Conservation (phyloP, 331 rosid species). For the Pyracantha coccinea region DNA sequence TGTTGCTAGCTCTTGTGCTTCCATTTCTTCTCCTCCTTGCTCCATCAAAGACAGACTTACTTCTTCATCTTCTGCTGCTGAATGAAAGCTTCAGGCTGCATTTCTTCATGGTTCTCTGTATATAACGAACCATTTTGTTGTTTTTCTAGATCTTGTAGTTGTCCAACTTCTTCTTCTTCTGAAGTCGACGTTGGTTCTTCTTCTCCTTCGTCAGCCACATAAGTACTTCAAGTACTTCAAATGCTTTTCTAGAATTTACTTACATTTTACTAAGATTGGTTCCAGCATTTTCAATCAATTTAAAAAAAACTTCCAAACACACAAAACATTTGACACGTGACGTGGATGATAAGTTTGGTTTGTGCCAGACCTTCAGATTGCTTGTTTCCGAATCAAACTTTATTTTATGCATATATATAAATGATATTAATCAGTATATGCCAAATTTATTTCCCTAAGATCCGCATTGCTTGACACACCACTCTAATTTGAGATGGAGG, state of each 20-base stretch:
- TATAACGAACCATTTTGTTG: constrained; percentile 1
- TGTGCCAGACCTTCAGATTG: neutral
- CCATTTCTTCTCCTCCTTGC: constrained; percentile 16
- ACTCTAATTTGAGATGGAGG: neutral
- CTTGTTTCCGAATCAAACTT: neutral
- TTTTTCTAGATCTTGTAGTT: constrained; percentile 5
- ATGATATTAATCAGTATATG: neutral
- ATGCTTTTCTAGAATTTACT: too few relatives aligned
- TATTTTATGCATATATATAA: neutral
- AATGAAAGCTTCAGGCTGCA: neutral
- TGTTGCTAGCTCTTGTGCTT: neutral
- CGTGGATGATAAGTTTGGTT: too few relatives aligned
- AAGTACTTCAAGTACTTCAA: neutral
- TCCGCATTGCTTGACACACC: neutral
- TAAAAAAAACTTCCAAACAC: too few relatives aligned
- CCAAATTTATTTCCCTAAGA: neutral
- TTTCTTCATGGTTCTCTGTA: neutral
- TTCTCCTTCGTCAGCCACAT: neutral
- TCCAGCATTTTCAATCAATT: too few relatives aligned
- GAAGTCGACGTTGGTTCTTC: constrained; percentile 4
- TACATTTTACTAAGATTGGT: too few relatives aligned
- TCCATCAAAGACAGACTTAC: neutral
- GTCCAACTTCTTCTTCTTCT: constrained; percentile 13
- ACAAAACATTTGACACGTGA: too few relatives aligned
- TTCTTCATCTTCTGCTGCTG: constrained; percentile 1